Evolutionary conservation across 306 rosid genomes (phyloP).

Genomic region (Cucurbita ficifolia): DNA sequence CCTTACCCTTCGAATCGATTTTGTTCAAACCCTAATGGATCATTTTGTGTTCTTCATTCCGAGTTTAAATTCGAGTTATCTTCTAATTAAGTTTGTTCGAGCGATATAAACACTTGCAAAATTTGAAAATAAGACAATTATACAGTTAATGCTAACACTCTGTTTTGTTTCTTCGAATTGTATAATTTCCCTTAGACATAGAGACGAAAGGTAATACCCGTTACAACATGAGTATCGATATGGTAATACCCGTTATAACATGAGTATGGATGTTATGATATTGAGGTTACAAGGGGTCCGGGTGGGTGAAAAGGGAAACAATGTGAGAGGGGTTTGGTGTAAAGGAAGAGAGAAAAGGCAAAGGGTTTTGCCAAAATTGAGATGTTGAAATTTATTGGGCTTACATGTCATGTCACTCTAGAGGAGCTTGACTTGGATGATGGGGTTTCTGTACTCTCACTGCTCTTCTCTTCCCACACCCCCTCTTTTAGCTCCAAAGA

Average conservation of each 20-base stretch:
- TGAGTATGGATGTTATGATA: not conserved
- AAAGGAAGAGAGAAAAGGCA: not conserved
- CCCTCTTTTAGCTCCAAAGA: not conserved
- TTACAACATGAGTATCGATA: not conserved
- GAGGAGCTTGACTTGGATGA: not conserved
- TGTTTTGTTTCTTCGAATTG: not conserved
- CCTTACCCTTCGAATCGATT: not conserved
- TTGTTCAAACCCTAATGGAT: not conserved
- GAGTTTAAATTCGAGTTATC: not conserved
- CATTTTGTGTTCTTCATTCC: not conserved
- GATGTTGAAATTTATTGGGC: not conserved
- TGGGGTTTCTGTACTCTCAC: not conserved
- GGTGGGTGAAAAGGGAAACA: not conserved
- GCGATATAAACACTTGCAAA: too few species aligned
- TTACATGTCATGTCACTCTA: constrained; percentile 3
- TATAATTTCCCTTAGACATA: not conserved
- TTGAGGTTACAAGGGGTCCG: not conserved
- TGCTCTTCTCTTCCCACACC: not conserved
- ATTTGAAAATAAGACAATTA: too few species aligned
- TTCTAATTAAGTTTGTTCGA: not conserved
- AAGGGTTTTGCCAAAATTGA: not conserved
- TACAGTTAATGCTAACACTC: not conserved
- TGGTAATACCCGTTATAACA: not conserved
- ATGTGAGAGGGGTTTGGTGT: not conserved
- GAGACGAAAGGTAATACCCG: not conserved